These are phyloP conservation scores for Poa pratensis DNA, from an alignment of 176 grass and related monocot genomes.

Conservation along the genomic window DNA sequence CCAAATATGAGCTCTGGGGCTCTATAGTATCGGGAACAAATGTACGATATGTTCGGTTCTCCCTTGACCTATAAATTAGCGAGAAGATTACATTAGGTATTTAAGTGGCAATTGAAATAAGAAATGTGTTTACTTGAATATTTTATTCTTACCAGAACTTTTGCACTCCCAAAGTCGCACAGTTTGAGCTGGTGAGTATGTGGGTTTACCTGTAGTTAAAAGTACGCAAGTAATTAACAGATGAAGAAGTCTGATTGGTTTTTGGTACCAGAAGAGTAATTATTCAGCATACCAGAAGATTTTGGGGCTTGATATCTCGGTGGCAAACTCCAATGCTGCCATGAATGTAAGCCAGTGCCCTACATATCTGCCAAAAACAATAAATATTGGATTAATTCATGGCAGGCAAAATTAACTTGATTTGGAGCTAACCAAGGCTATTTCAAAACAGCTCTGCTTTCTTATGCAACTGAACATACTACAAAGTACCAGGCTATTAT, in stretches of 20 bases:
- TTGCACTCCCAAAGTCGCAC: slow-evolving; percentile 83
- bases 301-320: slow-evolving; percentile 84
- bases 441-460: neutral
- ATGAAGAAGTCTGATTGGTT: neutral
- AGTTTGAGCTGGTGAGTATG: slow-evolving; percentile 83
- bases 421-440: neutral
- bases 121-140: neutral
- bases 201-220: slow-evolving; percentile 64
- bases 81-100: neutral
- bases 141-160: slow-evolving; percentile 67
- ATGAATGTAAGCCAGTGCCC: slow-evolving; percentile 81
- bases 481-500: neutral
- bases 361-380: slow-evolving; percentile 62
- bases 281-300: slow-evolving; percentile 73
- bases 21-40: slow-evolving; percentile 82
- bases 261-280: neutral
- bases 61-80: slow-evolving; percentile 60
- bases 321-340: slow-evolving; percentile 83
- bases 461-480: neutral
- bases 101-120: neutral
- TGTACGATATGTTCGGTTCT: slow-evolving; percentile 88
- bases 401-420: neutral
- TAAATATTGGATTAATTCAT: slow-evolving; percentile 7
- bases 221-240: slow-evolving; percentile 12
- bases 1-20: slow-evolving; percentile 92